Base-by-base conservation (phyloP, 2,329 filamentous ascomycete genomes). In the Cucurbitaria berberidis region DNA sequence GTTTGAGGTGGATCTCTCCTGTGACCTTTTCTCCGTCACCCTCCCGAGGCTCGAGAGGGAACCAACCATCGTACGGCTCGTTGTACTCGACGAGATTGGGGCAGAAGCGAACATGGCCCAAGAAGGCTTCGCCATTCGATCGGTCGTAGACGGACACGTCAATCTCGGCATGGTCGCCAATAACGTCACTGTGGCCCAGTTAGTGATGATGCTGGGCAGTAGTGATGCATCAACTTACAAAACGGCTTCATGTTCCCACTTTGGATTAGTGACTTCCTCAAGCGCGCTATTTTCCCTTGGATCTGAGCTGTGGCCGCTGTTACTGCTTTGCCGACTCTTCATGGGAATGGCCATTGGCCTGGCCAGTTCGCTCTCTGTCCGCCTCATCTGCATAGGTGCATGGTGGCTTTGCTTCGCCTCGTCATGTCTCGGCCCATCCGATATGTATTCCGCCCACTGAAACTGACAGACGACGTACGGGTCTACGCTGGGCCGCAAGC, bases 381-480 rank as follows among this genome's bases (percentile, higher is more conserved):
- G 83, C 66, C 82, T 84, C 68, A 82, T 82, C 21, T 80, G 75
- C 48, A 82, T 77, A 18, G 77, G 75, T 45, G 68, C 76, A 18
- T 69, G 38, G 8, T 66, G 62, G 45, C 68, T 66, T 47, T 66
- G 82, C 69, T 49, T 88, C 8, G 59, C 45, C 48, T 81, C 81
- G 30, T 83, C 84, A 52, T 86, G 80, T 60, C 88, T 85, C 11
- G 93, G 90, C 2, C 91, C 91, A 50, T 90, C 89, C 1, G 95
- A 98, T 50, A 99, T 96, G 66, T 96, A 89, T 75, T 99, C 95
- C 70, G 93, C 96, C 74, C 91, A 90, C 74, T 99, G 95, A 70
- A 98, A 99, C 22, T 97, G 93, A 53, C 90, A 96, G 10, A 99
- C 92, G 46, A 97, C 91, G 68, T 99, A 99, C 1, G 95, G 95